Conservation (phyloP, 176 grass and related monocot species). For the Carex kokanica region DNA sequence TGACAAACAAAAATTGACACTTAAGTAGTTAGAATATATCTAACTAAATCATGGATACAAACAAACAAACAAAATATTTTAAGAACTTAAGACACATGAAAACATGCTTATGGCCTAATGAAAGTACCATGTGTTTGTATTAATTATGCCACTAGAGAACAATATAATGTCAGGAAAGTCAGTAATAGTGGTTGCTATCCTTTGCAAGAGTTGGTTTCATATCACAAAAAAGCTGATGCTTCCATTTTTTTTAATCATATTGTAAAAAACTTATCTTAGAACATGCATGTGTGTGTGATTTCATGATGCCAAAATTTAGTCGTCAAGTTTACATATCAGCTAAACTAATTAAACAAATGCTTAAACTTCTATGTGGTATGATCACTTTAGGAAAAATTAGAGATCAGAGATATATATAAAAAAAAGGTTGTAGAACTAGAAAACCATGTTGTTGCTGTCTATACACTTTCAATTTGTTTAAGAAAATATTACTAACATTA, state of each 20-base stretch:
- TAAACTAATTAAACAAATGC: neutral
- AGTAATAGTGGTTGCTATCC: slow-evolving; percentile 13
- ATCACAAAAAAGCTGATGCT: neutral
- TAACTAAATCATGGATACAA: slow-evolving; percentile 27
- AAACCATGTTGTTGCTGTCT: neutral
- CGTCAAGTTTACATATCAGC: neutral
- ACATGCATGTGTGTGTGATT: neutral
- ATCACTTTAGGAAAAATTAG: neutral
- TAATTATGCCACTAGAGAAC: slow-evolving; percentile 16
- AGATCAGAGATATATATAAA: neutral
- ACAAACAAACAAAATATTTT: slow-evolving; percentile 25
- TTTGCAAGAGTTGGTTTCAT: neutral
- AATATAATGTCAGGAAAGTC: slow-evolving; percentile 17
- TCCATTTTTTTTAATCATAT: neutral
- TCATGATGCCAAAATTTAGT: neutral
- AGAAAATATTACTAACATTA: neutral
- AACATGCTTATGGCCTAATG: slow-evolving; percentile 15
- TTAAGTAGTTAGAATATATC: slow-evolving; percentile 33
- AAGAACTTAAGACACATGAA: slow-evolving; percentile 8
- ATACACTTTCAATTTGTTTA: neutral
- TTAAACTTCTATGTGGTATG: neutral
- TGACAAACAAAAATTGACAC: slow-evolving; percentile 29
- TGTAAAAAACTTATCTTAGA: neutral
- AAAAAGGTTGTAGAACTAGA: neutral
- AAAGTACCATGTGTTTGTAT: slow-evolving; percentile 16